Percentiles rank a stretch among this genome's conserved stretches.
Conservation (phyloP, 192 early-diverging fungal genomes). For the Coemansia reversa region DNA sequence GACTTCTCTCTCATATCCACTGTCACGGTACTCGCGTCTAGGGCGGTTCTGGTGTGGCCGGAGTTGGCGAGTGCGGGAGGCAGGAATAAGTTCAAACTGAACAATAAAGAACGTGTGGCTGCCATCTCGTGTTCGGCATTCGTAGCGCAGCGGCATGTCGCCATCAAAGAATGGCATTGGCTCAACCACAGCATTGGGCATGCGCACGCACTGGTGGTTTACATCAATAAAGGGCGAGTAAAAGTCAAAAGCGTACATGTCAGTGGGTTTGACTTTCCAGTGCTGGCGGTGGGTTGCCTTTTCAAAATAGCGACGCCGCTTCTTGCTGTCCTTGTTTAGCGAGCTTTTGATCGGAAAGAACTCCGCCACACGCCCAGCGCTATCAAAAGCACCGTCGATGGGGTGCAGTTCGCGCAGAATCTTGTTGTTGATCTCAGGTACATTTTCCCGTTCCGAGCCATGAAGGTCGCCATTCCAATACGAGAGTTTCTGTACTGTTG, state of each 20-base stretch:
- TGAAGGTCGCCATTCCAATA: constrained; percentile 50
- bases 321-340: constrained; percentile 53
- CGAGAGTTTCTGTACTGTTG: constrained; percentile 53
- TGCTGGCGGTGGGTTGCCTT: constrained; percentile 44
- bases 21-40: constrained; percentile 51
- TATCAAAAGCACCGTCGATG: constrained; percentile 50
- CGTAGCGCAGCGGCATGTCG: constrained; percentile 52
- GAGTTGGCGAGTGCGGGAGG: constrained; percentile 38
- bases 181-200: constrained; percentile 54
- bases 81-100: constrained; percentile 54
- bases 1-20: constrained; percentile 53
- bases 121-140: constrained; percentile 47
- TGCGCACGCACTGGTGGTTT: constrained; percentile 57
- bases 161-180: constrained; percentile 54
- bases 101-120: constrained; percentile 51
- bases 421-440: constrained; percentile 54
- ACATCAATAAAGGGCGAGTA: constrained; percentile 56
- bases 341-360: constrained; percentile 49
- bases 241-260: constrained; percentile 52
- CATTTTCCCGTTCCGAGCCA: constrained; percentile 23
- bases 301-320: constrained; percentile 50
- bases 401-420: constrained; percentile 50
- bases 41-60: constrained; percentile 33
- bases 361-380: constrained; percentile 46
- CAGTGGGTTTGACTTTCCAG: constrained; percentile 44